phyloP scores from a whole-genome alignment of 257 asterid species.

The Salvia rosmarinus region DNA sequence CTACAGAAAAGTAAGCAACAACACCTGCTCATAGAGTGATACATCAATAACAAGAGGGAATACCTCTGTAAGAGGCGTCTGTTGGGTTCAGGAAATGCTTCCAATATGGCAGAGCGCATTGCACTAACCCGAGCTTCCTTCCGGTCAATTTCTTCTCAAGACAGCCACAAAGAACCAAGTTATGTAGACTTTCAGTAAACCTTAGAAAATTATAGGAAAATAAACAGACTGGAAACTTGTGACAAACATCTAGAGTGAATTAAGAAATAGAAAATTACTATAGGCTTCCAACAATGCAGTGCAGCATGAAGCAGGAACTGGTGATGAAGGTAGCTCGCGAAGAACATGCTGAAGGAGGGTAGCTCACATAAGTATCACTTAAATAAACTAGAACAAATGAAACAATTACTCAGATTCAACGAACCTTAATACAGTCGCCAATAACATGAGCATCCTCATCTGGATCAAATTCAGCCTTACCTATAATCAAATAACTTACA shows the following conservation, averaged over 20 bases:
- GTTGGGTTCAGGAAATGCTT: conserved; percentile 98
- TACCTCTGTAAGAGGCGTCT: conserved; percentile 63
- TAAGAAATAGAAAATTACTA: conserved; percentile 54
- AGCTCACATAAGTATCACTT: conserved; percentile 31
- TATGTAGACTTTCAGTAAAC: conserved; percentile 15
- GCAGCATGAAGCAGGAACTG: conserved; percentile 99
- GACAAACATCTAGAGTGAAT: conserved; percentile 17
- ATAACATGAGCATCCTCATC: conserved; percentile 97
- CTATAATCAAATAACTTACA: conserved; percentile 45
- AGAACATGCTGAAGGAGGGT: conserved; percentile 81
- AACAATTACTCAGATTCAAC: conserved; percentile 32
- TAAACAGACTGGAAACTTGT: conserved; percentile 21
- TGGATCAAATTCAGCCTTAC: conserved; percentile 76
- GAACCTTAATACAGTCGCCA: conserved; percentile 96
- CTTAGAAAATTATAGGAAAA: conserved; percentile 15
- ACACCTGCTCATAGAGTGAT: neutral
- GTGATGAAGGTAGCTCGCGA: conserved; percentile 98
- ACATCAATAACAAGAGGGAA: neutral
- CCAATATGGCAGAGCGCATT: conserved; percentile 79
- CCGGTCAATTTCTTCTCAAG: conserved; percentile 68
- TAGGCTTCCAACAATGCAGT: conserved; percentile 91
- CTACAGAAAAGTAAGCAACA: neutral
- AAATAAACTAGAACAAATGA: conserved; percentile 25
- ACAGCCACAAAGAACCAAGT: conserved; percentile 36
- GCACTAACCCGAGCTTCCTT: conserved; percentile 85